Evolutionary conservation across 331 rosid species (phyloP).

Genomic region (Acacia pycnantha): DNA sequence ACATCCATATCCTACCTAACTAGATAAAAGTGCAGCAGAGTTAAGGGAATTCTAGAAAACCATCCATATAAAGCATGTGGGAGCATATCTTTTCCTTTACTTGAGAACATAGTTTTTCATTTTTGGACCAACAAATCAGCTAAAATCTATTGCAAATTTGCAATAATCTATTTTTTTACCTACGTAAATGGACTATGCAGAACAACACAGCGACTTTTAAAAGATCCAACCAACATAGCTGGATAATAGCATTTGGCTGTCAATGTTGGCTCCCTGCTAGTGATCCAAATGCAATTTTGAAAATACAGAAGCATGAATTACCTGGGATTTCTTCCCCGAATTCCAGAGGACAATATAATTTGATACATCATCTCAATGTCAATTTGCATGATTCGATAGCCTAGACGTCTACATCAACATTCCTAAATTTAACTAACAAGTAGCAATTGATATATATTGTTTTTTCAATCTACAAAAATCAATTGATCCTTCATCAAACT

Average conservation of each 20-base stretch:
- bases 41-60: conserved; percentile 19
- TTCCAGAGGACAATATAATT: background rate
- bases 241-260: conserved; percentile 11
- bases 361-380: background rate
- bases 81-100: background rate
- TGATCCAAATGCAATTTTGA: no score
- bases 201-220: background rate
- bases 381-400: background rate
- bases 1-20: background rate
- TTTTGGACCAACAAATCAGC: background rate
- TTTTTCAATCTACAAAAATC: conserved; percentile 9
- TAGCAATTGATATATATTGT: background rate
- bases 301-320: no score
- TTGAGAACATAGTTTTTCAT: background rate
- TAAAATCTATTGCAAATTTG: background rate
- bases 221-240: conserved; percentile 10
- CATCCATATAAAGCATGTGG: conserved; percentile 4
- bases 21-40: conserved; percentile 14
- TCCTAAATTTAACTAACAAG: background rate
- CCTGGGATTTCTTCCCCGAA: no score
- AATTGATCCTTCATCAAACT: conserved; percentile 10
- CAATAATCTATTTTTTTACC: background rate
- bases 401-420: background rate
- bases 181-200: background rate
- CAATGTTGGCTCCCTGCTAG: background rate